Evolutionary conservation across 2,329 filamentous ascomycete genomes (phyloP).

Genomic region (Fusarium sp.): DNA sequence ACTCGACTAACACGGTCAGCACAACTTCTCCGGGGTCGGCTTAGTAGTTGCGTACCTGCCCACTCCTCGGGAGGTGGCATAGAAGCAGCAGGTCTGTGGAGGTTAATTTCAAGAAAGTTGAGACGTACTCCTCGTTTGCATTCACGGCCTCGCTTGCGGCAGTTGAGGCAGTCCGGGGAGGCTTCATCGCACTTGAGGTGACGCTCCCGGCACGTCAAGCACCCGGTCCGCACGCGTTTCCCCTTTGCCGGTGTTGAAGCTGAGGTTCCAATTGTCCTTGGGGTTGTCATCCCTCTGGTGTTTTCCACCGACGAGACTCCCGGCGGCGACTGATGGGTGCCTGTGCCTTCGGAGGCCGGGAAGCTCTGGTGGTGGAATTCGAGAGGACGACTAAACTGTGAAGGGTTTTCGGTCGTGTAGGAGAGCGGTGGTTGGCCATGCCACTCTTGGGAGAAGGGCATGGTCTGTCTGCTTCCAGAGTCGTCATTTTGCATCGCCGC

Average conservation of each 20-base stretch:
- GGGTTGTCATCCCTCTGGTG: constrained; percentile 25
- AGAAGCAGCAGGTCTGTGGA: constrained; percentile 75
- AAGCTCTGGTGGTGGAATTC: constrained; percentile 8
- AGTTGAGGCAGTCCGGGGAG: constrained; percentile 76
- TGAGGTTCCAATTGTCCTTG: constrained; percentile 16
- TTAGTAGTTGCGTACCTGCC: constrained; percentile 37
- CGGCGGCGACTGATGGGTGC: constrained; percentile 9
- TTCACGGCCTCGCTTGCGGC: constrained; percentile 84
- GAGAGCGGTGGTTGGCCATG: constrained; percentile 21
- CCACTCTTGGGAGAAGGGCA: constrained; percentile 27
- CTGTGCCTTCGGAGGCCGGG: not conserved
- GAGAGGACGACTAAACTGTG: constrained; percentile 7
- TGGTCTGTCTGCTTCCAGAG: constrained; percentile 27
- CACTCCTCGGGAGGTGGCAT: constrained; percentile 41
- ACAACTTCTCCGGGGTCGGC: not conserved
- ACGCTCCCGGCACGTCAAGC: constrained; percentile 87
- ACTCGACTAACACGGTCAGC: constrained; percentile 66
- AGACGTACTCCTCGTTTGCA: constrained; percentile 89
- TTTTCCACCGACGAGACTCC: constrained; percentile 10
- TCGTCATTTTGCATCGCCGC: constrained; percentile 44
- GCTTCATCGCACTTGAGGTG: constrained; percentile 93
- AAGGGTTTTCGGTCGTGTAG: constrained; percentile 10
- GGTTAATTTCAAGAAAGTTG: constrained; percentile 90
- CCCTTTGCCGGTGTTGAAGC: constrained; percentile 50
- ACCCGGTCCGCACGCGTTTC: constrained; percentile 90